Evolutionary conservation across 2,329 filamentous ascomycete genomes (phyloP).

Genomic region (Biscogniauxia marginata): DNA sequence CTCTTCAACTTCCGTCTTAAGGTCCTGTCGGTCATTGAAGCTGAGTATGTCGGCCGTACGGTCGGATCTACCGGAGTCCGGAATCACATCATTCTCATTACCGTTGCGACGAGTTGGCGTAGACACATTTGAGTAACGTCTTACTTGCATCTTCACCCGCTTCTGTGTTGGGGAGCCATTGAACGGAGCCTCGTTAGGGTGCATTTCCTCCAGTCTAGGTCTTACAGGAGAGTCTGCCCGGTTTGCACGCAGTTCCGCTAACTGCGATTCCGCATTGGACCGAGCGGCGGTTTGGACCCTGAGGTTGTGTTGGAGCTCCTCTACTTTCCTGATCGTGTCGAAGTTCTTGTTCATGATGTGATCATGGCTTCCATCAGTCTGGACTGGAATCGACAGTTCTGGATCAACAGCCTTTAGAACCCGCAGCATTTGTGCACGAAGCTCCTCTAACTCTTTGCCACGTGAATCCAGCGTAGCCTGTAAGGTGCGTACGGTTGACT

Average conservation of each 20-base stretch:
- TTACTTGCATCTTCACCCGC: slow-evolving; percentile 50
- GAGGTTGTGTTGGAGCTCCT: slow-evolving; percentile 84
- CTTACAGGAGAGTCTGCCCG: slow-evolving; percentile 71
- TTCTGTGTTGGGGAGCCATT: slow-evolving; percentile 73
- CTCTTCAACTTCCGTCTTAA: slow-evolving; percentile 87
- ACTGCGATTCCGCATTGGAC: slow-evolving; percentile 76
- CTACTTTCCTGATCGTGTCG: slow-evolving; percentile 80
- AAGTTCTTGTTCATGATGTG: slow-evolving; percentile 73
- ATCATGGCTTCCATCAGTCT: slow-evolving; percentile 58
- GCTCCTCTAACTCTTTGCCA: slow-evolving; percentile 76
- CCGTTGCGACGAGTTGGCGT: slow-evolving; percentile 75
- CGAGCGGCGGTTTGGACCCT: slow-evolving; percentile 80
- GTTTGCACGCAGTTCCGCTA: slow-evolving; percentile 73
- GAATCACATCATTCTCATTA: slow-evolving; percentile 58
- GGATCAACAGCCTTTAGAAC: slow-evolving; percentile 88
- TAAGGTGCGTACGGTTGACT: slow-evolving; percentile 78
- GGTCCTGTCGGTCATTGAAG: slow-evolving; percentile 85
- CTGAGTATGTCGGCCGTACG: slow-evolving; percentile 78
- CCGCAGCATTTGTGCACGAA: slow-evolving; percentile 75
- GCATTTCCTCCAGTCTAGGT: slow-evolving; percentile 81
- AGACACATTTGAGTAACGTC: slow-evolving; percentile 69
- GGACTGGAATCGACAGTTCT: slow-evolving; percentile 62
- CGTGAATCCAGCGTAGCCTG: slow-evolving; percentile 76
- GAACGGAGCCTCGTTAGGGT: slow-evolving; percentile 74
- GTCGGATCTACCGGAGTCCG: slow-evolving; percentile 82